phyloP scores from a whole-genome alignment of 164 flowering plant genomes.

The Magnolia kwangsiensis region DNA sequence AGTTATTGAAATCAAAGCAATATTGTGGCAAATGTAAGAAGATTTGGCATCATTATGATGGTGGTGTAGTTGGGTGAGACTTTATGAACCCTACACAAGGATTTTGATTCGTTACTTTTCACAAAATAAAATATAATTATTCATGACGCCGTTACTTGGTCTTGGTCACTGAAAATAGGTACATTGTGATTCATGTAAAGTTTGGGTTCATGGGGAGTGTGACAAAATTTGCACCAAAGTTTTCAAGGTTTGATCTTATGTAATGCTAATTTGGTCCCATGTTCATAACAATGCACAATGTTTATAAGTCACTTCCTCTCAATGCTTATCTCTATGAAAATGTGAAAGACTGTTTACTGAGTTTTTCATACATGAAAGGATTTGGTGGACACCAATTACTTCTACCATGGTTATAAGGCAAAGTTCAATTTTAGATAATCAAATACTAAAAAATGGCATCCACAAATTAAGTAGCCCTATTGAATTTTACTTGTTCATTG shows the following conservation, averaged over 20 bases:
- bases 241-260: constrained; percentile 58
- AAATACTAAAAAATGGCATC: constrained; percentile 32
- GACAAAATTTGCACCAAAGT: constrained; percentile 59
- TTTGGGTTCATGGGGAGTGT: constrained; percentile 95
- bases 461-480: constrained; percentile 38
- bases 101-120: constrained; percentile 2
- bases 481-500: neutral
- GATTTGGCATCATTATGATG: too few relatives aligned
- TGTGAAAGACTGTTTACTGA: constrained; percentile 1
- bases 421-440: constrained; percentile 75
- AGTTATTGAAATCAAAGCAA: constrained; percentile 77
- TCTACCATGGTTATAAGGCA: constrained; percentile 87
- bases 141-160: neutral
- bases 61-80: constrained; percentile 89
- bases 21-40: constrained; percentile 94
- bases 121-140: neutral
- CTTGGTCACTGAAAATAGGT: constrained; percentile 38
- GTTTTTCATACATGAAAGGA: constrained; percentile 38
- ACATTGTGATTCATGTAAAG: constrained; percentile 91
- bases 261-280: neutral
- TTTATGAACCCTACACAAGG: neutral
- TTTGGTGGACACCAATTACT: constrained; percentile 65
- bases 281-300: neutral
- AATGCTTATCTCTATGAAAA: neutral
- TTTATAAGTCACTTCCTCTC: neutral